Base-by-base conservation (phyloP, 306 rosid genomes). In the Cicer judaicum region DNA sequence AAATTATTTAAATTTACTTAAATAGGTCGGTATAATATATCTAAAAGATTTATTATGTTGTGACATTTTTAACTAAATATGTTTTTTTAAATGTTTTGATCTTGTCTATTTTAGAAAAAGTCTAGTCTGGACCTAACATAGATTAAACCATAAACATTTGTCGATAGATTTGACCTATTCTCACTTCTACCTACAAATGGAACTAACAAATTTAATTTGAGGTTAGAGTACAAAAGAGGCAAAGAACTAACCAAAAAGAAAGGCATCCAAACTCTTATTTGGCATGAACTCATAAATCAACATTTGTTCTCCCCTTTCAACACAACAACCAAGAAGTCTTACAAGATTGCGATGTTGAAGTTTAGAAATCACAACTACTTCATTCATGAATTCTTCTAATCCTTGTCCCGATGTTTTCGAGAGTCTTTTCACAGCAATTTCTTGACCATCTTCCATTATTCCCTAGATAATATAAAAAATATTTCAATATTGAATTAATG, bases 291-390 rank as follows among this genome's bases (percentile, higher is more conserved):
- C 89, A 73, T 85, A 85, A 0, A 85, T 69, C 67, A 85, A 40
- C 72, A 86, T 86, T 24, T 71, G 83, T 42, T 86, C 89, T 0
- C 72, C 79, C 44, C 76, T 36, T 74, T 86, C 85, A 44, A 80
- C 29, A 38, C 89, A 83, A n/a, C 87, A 86, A 7, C 89, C 89
- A 29, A 78, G 73, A 41, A 86, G 73, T 15, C 82, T 73, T 15
- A 86, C 87, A 54, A 86, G 85, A 83, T 86, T 86, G 12, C 84
- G 77, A 50, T 86, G 89, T 43, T 86, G 89, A 34, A 86, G 87
- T 42, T 83, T 80, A 36, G 87, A 81, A 72, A 83, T 78, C 56
- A 86, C 82, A 0, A 59, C 68, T 2, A 86, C 82, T 69, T 86
- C 87, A 24, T 83, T 86, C 74, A 75, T 86, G 47, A 86, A 78